Base-by-base conservation (phyloP, 1,139 yeast genomes). In the Suhomyces bokatorum region DNA sequence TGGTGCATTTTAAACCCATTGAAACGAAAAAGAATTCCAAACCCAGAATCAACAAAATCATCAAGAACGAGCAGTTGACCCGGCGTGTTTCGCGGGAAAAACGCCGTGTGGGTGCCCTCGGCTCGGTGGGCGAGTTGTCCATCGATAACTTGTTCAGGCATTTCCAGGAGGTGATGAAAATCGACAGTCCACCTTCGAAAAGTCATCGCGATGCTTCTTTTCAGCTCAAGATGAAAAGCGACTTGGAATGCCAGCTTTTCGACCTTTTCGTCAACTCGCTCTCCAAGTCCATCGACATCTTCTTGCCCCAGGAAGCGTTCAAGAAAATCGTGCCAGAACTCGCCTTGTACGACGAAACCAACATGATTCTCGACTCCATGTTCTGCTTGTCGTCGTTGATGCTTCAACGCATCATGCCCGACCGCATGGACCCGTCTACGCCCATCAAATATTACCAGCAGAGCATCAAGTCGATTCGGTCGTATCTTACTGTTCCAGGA, bases 381-480 rank as follows among this genome's bases (percentile, higher is more conserved):
- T 63, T 66, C 40, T 67, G 72, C 44, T 57, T 71, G 45, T 62
- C 72, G 46, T 67, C 70, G 14, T 57, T 70, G 37, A 67, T 65
- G 50, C 52, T 64, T 28, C 71, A 64, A 43, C 52, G 73, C 29
- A 56, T 55, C 35, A 54, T 55, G 20, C 72, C 72, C 3, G 60
- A 56, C 26, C 48, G 55, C 12, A 53, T 66, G 24, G 70, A 67
- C 30, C 62, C 64, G 27, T 54, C 67, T 4, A 53, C 63, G 5
- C 69, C 74, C 1, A 62, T 69, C 38, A 65, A 64, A 35, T 70
- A 70, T 49, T 69, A 70, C 51, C 75, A 69, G 36, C 61, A 63
- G 45, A 59, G 70, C 12, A 68, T 71, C 43, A 58, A 60, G 39
- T 58, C 69, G 6, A 65, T 70, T 27, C 59, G 70, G 32, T 55